These are phyloP conservation scores for Pythium insidiosum DNA, from an alignment of 352 stramenopile species.

Conservation along the genomic window DNA sequence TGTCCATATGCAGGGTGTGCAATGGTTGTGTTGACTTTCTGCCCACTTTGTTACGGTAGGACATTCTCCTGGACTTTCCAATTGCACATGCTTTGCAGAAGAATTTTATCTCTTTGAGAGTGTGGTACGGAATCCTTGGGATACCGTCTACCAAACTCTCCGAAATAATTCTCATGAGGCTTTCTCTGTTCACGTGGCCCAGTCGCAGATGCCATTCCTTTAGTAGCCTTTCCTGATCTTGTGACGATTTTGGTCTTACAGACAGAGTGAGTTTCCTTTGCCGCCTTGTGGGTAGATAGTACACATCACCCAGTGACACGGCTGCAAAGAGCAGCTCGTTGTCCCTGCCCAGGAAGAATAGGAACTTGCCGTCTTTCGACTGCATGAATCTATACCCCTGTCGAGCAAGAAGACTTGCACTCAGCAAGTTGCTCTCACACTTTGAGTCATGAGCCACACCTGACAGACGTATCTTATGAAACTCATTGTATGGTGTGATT, in stretches of 20 bases:
- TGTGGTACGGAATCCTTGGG: conserved; percentile 2
- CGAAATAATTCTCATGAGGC: too few species aligned
- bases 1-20: too few species aligned
- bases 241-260: too few species aligned
- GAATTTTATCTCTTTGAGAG: not conserved
- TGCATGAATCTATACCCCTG: conserved; percentile 3
- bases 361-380: conserved; percentile 1
- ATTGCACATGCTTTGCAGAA: conserved; percentile 3
- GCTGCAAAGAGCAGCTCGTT: conserved; percentile 6
- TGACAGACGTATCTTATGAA: not conserved
- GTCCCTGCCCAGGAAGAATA: conserved; percentile 1
- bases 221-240: too few species aligned
- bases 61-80: conserved; percentile 3
- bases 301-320: conserved; percentile 2
- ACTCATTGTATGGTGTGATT: not conserved
- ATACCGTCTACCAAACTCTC: too few species aligned
- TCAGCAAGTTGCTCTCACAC: conserved; percentile 1
- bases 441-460: not conserved
- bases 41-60: conserved; percentile 1
- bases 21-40: not conserved
- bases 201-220: too few species aligned
- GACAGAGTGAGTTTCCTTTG: too few species aligned
- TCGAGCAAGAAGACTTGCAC: not conserved
- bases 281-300: conserved; percentile 3
- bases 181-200: too few species aligned